Evolutionary conservation across 495 filamentous ascomycete genomes (phyloP).

Genomic region (Neurospora sp.): DNA sequence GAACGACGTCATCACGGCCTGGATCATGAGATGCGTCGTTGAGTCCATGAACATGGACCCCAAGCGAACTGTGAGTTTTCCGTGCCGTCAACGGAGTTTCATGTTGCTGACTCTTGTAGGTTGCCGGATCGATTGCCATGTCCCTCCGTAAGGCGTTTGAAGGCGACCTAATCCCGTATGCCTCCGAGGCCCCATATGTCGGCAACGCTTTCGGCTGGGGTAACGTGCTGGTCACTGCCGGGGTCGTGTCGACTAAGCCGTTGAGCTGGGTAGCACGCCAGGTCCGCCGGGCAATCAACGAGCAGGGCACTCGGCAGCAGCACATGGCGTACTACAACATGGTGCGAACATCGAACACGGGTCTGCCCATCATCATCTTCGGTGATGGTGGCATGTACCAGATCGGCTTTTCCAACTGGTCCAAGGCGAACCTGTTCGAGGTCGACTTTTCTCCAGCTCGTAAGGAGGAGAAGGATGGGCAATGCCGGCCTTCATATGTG

Average conservation of each 20-base stretch:
- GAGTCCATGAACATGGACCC: slow-evolving; percentile 7
- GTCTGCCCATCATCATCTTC: slow-evolving; percentile 23
- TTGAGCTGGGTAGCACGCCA: slow-evolving; percentile 28
- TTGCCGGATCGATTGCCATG: slow-evolving; percentile 19
- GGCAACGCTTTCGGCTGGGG: slow-evolving; percentile 25
- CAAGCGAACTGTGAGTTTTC: slow-evolving; percentile 6
- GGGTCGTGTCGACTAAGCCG: slow-evolving; percentile 29
- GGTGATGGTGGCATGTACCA: slow-evolving; percentile 31
- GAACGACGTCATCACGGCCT: slow-evolving; percentile 31
- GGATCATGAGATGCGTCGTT: slow-evolving; percentile 23
- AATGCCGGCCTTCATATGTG: slow-evolving; percentile 14
- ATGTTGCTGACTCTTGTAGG: slow-evolving; percentile 4
- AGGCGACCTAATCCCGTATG: slow-evolving; percentile 17
- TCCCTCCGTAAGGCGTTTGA: slow-evolving; percentile 16
- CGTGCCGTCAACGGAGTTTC: not conserved
- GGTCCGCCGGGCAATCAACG: slow-evolving; percentile 30
- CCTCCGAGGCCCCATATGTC: slow-evolving; percentile 17
- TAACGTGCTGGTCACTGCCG: slow-evolving; percentile 23
- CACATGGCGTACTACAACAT: slow-evolving; percentile 29
- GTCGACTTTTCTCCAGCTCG: slow-evolving; percentile 34
- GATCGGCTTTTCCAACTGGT: slow-evolving; percentile 36
- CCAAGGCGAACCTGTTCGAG: slow-evolving; percentile 30
- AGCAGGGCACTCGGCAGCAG: slow-evolving; percentile 35
- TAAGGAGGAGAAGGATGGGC: not conserved
- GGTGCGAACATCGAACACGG: slow-evolving; percentile 9